Conservation (phyloP, 345 rosid species). For the Rubroshorea leprosula region DNA sequence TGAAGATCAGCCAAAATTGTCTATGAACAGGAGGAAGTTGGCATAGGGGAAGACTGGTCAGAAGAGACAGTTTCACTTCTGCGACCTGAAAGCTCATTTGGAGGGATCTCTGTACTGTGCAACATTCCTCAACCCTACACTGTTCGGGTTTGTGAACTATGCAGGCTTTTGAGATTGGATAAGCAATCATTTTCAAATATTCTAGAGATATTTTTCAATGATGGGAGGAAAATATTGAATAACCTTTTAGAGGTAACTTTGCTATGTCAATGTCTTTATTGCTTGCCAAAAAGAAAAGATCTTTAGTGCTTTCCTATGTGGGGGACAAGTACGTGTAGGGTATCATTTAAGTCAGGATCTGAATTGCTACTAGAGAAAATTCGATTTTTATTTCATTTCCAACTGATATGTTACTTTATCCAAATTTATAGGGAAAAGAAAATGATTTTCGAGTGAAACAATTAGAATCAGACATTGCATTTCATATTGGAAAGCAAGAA, state of each 20-base stretch:
- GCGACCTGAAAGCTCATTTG: conserved; percentile 65
- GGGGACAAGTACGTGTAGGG: no score
- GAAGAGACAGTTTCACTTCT: conserved; percentile 61
- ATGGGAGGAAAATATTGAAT: conserved; percentile 74
- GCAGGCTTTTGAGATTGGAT: conserved; percentile 79
- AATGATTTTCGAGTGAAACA: conserved; percentile 60
- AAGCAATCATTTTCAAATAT: conserved; percentile 80
- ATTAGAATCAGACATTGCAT: conserved; percentile 71
- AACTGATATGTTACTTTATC: conserved; percentile 10
- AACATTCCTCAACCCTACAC: conserved; percentile 92
- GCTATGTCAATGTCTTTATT: neutral
- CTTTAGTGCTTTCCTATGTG: conserved; percentile 5
- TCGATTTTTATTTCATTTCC: neutral
- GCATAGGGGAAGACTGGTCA: conserved; percentile 63
- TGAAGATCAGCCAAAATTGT: conserved; percentile 4
- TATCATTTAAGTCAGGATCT: no score
- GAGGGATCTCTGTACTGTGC: conserved; percentile 85
- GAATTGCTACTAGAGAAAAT: neutral
- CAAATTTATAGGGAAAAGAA: conserved; percentile 59
- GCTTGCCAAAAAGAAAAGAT: neutral
- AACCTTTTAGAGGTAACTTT: conserved; percentile 68
- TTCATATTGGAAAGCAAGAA: conserved; percentile 94
- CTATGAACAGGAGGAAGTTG: conserved; percentile 57
- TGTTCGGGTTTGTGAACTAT: conserved; percentile 65
- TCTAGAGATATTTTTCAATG: conserved; percentile 84